Percentiles rank a stretch among this genome's conserved stretches.
Conservation (phyloP, 2,329 filamentous ascomycete genomes). For the Lasiodiplodia theobromae region DNA sequence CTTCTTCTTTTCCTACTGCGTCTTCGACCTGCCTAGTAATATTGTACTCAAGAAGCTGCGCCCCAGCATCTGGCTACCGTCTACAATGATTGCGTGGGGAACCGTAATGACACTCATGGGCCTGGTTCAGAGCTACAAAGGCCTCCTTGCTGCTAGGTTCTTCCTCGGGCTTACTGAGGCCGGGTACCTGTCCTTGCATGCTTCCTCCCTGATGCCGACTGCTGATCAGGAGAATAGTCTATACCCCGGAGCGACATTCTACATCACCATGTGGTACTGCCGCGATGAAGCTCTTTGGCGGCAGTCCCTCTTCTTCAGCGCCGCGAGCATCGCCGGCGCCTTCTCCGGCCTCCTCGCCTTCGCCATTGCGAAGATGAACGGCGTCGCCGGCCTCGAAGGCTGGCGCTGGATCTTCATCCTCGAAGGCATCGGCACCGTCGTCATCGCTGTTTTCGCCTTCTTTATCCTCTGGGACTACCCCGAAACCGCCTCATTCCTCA, state of each 20-base stretch:
- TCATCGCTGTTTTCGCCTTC: conserved; percentile 35
- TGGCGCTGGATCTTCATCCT: conserved; percentile 40
- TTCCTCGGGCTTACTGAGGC: conserved; percentile 45
- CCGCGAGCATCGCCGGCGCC: conserved; percentile 60
- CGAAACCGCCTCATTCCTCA: conserved; percentile 35
- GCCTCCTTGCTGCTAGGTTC: conserved; percentile 56
- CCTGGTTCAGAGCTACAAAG: conserved; percentile 54
- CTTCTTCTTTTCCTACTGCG: conserved; percentile 61
- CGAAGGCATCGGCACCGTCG: conserved; percentile 31
- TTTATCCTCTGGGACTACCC: conserved; percentile 68
- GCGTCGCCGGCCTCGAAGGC: conserved; percentile 49
- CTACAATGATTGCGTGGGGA: conserved; percentile 55
- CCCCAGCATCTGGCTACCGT: conserved; percentile 41
- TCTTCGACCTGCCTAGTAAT: conserved; percentile 58
- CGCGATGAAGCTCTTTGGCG: conserved; percentile 62
- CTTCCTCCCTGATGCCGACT: neutral
- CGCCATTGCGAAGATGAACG: conserved; percentile 65
- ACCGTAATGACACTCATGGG: conserved; percentile 54
- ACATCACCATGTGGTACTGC: conserved; percentile 67
- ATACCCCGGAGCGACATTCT: conserved; percentile 50
- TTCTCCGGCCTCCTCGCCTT: conserved; percentile 64
- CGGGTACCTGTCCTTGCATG: neutral
- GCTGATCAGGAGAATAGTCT: conserved; percentile 31
- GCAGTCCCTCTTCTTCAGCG: conserved; percentile 64
- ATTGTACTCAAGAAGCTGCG: conserved; percentile 65